Conservation (phyloP, 2,329 filamentous ascomycete genomes). For the Verticillium albo-atrum region DNA sequence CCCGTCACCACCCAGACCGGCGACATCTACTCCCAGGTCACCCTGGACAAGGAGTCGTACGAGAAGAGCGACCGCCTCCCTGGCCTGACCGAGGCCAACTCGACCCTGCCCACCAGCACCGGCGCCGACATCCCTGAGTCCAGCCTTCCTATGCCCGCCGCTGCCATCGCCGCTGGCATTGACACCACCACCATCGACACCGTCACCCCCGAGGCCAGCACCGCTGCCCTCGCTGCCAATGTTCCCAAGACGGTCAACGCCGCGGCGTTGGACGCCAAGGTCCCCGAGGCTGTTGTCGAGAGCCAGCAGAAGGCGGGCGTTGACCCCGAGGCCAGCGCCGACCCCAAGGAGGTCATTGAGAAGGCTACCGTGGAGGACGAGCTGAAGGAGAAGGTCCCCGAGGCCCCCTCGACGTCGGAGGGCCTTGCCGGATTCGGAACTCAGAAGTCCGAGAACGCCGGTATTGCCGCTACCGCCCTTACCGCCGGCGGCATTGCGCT, state of each 20-base stretch:
- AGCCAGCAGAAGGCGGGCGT: constrained; percentile 64
- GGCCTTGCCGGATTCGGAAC: constrained; percentile 48
- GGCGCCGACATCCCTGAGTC: constrained; percentile 69
- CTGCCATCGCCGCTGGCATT: constrained; percentile 17
- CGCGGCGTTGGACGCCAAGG: constrained; percentile 30
- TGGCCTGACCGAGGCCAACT: constrained; percentile 35
- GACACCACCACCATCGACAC: constrained; percentile 45
- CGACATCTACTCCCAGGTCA: constrained; percentile 66
- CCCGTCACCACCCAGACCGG: constrained; percentile 66
- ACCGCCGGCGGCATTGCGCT: constrained; percentile 31
- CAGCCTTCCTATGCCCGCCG: constrained; percentile 60
- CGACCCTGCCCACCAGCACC: constrained; percentile 41
- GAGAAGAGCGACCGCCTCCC: constrained; percentile 68
- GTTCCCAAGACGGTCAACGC: constrained; percentile 50
- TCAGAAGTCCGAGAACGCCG: constrained; percentile 46
- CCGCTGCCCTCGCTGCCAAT: constrained; percentile 62
- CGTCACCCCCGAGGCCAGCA: constrained; percentile 55
- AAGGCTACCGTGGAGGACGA: constrained; percentile 70
- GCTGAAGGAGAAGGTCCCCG: constrained; percentile 61
- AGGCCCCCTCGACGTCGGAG: constrained; percentile 53
- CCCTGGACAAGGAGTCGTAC: constrained; percentile 80
- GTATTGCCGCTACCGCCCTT: constrained; percentile 26
- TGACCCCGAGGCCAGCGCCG: constrained; percentile 64
- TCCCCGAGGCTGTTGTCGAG: constrained; percentile 63
- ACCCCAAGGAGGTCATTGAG: constrained; percentile 61